Evolutionary conservation across 805 yeast genomes (phyloP), one percentile per base, ranked within the genome.

Genomic region (Schwanniomyces vanrijiae): DNA sequence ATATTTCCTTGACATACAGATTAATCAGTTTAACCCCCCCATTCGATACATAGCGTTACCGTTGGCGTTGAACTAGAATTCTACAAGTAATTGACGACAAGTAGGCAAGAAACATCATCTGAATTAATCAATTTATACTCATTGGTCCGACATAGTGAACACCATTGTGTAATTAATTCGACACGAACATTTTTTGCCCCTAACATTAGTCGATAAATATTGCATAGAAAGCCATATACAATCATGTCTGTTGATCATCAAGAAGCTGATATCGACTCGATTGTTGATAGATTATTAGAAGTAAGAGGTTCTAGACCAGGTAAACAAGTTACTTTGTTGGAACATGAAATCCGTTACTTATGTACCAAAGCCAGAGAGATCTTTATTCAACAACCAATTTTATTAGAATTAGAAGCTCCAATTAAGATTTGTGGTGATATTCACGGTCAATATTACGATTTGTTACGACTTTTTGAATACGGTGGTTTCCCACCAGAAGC

Each of bases 401-500:
- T 92, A 56, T 77, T 92, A 61, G 99, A 92, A 69, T 80, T 92
- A 58, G 98, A 94, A 71, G 98, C 99, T 18, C 99, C 99, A 47
- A 92, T 92, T 62, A 91, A 90, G 70, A 87, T 87, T 49, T 90
- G 97, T 75, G 99, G 99, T 70, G 99, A 92, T 69, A 94, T 92
- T 62, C 99, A 92, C 69, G 99, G 99, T 48, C 99, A 92, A 73
- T 92, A 94, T 72, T 92, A 92, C 66, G 99, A 92, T 71, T 81
- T 92, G 60, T 80, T 92, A 66, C 86, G 99, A 71, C 81, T 92
- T 60, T 92, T 92, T 62, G 98, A 94, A 75, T 92, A 92, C 65
- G 98, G 99, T 60, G 99, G 98, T 2, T 92, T 94, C 78, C 99
- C 99, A 1, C 99, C 99, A 10, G 98, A 94, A 69, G 96, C 98